These are phyloP conservation scores for Cladosporium sp. DNA, from an alignment of 2,329 filamentous ascomycete species.

Conservation along the genomic window DNA sequence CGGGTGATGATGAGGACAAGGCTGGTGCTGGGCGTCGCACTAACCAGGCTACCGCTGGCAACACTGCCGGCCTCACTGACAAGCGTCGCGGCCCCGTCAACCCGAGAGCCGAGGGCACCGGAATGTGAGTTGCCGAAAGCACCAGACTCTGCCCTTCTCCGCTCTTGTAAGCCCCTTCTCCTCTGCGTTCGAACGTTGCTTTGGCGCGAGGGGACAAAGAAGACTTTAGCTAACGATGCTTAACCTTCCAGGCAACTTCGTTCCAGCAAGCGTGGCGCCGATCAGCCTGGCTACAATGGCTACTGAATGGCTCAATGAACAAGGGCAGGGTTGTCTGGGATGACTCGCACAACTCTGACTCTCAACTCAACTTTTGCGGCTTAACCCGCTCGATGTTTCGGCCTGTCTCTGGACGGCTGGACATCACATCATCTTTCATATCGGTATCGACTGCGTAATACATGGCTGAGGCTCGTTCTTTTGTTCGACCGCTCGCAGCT, in stretches of 20 bases:
- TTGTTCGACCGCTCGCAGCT: constrained; percentile 12
- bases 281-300: constrained; percentile 43
- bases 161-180: constrained; percentile 77
- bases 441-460: constrained; percentile 27
- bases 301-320: constrained; percentile 41
- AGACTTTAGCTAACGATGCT: constrained; percentile 40
- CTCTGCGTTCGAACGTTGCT: constrained; percentile 72
- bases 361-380: constrained; percentile 12
- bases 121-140: constrained; percentile 84
- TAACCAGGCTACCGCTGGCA: constrained; percentile 59
- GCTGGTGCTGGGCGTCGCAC: constrained; percentile 59
- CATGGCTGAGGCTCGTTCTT: constrained; percentile 19
- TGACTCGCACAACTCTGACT: constrained; percentile 19
- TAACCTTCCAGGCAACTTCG: constrained; percentile 47
- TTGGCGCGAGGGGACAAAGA: constrained; percentile 62
- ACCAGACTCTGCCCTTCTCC: constrained; percentile 31
- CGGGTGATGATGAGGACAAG: constrained; percentile 67
- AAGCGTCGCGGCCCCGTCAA: constrained; percentile 71
- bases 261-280: constrained; percentile 47
- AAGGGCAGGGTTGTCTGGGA: constrained; percentile 32
- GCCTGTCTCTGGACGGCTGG: constrained; percentile 19
- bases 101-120: constrained; percentile 79
- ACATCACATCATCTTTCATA: constrained; percentile 25
- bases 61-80: constrained; percentile 54
- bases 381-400: constrained; percentile 13